Evolutionary conservation across 345 rosid species (phyloP).

Genomic region (Corchorus olitorius): DNA sequence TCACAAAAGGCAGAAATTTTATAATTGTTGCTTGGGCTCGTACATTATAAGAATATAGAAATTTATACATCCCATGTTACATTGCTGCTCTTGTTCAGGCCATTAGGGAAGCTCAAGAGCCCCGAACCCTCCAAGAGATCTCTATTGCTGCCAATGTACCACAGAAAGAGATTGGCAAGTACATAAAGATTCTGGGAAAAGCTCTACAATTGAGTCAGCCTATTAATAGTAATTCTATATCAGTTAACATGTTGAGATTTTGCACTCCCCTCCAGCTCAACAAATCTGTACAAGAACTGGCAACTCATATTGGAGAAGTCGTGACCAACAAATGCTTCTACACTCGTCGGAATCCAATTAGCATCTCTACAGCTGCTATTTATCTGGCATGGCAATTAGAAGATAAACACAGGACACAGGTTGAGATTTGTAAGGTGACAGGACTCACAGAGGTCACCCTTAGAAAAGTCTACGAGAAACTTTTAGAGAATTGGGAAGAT

Average conservation of each 20-base stretch:
- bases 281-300: conserved; percentile 92
- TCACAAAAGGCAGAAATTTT: no score
- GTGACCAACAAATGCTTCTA: conserved; percentile 99
- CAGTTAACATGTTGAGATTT: conserved; percentile 97
- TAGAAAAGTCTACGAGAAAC: conserved; percentile 91
- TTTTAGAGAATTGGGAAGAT: conserved; percentile 98
- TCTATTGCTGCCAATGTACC: conserved; percentile 94
- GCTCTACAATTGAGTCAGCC: conserved; percentile 97
- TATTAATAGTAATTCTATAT: conserved; percentile 90
- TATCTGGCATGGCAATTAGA: conserved; percentile 96
- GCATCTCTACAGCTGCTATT: conserved; percentile 98
- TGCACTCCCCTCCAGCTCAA: conserved; percentile 92
- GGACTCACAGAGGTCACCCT: conserved; percentile 96
- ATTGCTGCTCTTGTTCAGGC: conserved; percentile 96
- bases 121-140: conserved; percentile 94
- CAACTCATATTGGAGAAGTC: conserved; percentile 98
- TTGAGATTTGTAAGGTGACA: conserved; percentile 94
- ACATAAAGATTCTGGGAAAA: conserved; percentile 94
- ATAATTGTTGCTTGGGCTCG: no score
- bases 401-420: conserved; percentile 96
- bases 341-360: conserved; percentile 95
- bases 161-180: conserved; percentile 95
- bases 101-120: conserved; percentile 95
- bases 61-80: no score
- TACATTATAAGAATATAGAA: no score